These are phyloP conservation scores for Tylopilus plumbeoviolaceoides DNA, from an alignment of 768 basidiomycete species.

Conservation along the genomic window DNA sequence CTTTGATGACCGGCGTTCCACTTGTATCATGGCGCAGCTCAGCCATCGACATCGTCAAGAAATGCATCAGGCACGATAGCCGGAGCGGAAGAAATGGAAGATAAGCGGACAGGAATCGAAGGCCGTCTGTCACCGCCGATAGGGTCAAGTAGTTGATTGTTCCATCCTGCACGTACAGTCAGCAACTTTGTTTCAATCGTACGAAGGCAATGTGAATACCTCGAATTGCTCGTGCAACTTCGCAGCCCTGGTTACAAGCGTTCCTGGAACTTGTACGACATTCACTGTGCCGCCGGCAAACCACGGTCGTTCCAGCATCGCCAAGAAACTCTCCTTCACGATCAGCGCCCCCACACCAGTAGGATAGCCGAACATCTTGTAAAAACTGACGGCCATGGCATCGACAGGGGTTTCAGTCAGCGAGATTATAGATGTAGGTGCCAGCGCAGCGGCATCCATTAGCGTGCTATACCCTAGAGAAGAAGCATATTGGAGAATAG, in stretches of 20 bases:
- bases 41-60: conserved; percentile 52
- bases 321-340: conserved; percentile 65
- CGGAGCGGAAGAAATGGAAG: conserved; percentile 76
- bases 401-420: conserved; percentile 66
- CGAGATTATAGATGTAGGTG: conserved; percentile 65
- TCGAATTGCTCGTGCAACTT: conserved; percentile 74
- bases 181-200: neutral
- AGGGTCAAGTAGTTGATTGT: conserved; percentile 79
- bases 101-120: conserved; percentile 74
- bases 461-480: conserved; percentile 69
- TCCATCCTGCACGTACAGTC: conserved; percentile 54
- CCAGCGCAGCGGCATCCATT: conserved; percentile 81
- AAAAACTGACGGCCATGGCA: conserved; percentile 80
- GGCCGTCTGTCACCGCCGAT: conserved; percentile 74
- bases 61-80: conserved; percentile 63
- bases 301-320: conserved; percentile 66
- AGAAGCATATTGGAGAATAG: conserved; percentile 59
- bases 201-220: conserved; percentile 36
- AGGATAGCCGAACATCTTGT: conserved; percentile 89
- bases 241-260: conserved; percentile 54
- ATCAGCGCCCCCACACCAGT: conserved; percentile 81
- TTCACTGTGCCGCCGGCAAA: conserved; percentile 82
- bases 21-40: conserved; percentile 58
- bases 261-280: conserved; percentile 79
- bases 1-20: conserved; percentile 57